Base-by-base conservation (phyloP, 1,139 yeast species). In the Arxiozyma slooffiae region DNA sequence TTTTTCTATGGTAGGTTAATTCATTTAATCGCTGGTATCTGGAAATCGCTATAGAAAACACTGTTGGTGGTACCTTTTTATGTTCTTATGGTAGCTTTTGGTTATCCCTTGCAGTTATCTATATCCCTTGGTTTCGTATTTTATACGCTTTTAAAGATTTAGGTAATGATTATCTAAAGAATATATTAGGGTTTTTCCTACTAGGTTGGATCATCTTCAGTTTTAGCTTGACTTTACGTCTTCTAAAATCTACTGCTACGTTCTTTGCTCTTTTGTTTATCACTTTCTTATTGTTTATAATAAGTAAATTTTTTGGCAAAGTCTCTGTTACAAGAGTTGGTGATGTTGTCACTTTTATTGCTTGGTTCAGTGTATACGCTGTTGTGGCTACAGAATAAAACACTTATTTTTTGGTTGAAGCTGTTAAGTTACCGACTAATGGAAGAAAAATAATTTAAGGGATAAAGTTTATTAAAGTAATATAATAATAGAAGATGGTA, bases 311-410 rank as follows among this genome's bases (percentile, higher is more conserved):
- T 38, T 67, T 70, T 14, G 52, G 48, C 7, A 61, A 53, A 37
- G 56, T 57, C 20, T 65, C 64, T 20, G 66, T 71, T 49, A 68
- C 76, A 53, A 80, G 73, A 61, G 95, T 92, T 21, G 96, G 81
- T 41, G 96, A 96, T 57, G 82, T 82, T 38, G 81, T 90, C 40
- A 86, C 96, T 1, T 79, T 85, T 59, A 67, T 79, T 49, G 95
- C 95, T 16, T 88, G 92, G 90, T 88, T 87, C 66, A 85, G 86
- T 66, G 96, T 96, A 7, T 85, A 79, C 60, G 94, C 95, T n/a
- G 96, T 95, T 80, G 68, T 88, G 50, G 86, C 94, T 48, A 85
- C 77, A 57, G 71, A 69, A 60, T 85, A 79, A 67, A 88, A 84
- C 71, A 73, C 87, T 39, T 86, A 84, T 68, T 52, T 86, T 51